These are phyloP conservation scores for Fusarium anguioides DNA, from an alignment of 2,329 filamentous ascomycete genomes.

Conservation along the genomic window DNA sequence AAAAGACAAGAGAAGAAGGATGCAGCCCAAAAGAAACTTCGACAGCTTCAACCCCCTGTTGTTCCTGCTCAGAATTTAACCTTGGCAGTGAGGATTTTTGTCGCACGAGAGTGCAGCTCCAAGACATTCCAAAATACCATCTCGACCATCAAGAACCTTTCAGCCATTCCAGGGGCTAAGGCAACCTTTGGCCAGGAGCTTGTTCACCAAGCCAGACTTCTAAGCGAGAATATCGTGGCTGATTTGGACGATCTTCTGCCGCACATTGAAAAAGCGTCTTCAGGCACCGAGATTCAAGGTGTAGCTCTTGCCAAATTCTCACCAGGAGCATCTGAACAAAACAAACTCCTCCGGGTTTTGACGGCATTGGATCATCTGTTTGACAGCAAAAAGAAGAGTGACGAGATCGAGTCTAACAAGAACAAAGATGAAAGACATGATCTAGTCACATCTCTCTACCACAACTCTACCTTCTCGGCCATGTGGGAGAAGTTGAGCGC, in stretches of 20 bases:
- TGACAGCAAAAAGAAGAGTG: constrained; percentile 78
- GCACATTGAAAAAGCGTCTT: constrained; percentile 86
- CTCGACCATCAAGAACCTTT: constrained; percentile 98
- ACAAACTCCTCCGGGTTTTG: constrained; percentile 90
- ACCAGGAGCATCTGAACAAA: constrained; percentile 93
- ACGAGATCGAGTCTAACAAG: constrained; percentile 61
- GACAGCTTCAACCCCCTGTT: constrained; percentile 79
- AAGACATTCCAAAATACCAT: constrained; percentile 99
- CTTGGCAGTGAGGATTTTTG: constrained; percentile 95
- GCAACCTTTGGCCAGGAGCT: constrained; percentile 93
- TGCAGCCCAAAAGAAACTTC: constrained; percentile 60
- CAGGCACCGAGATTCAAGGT: constrained; percentile 94
- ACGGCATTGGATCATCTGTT: constrained; percentile 97
- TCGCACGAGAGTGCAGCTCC: constrained; percentile 93
- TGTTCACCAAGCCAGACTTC: constrained; percentile 83
- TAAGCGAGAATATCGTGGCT: constrained; percentile 85
- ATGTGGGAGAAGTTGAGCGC: constrained; percentile 94
- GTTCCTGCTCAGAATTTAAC: constrained; percentile 91
- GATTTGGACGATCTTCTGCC: constrained; percentile 87
- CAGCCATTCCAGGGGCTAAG: constrained; percentile 89
- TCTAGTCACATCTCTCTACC: constrained; percentile 87
- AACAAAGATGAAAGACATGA: constrained; percentile 78
- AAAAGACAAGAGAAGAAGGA: constrained; percentile 54
- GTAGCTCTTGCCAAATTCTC: constrained; percentile 96
- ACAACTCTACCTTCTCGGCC: constrained; percentile 87